These are phyloP conservation scores for Escallonia rubra DNA, from an alignment of 129 eudicot genomes.

Conservation along the genomic window DNA sequence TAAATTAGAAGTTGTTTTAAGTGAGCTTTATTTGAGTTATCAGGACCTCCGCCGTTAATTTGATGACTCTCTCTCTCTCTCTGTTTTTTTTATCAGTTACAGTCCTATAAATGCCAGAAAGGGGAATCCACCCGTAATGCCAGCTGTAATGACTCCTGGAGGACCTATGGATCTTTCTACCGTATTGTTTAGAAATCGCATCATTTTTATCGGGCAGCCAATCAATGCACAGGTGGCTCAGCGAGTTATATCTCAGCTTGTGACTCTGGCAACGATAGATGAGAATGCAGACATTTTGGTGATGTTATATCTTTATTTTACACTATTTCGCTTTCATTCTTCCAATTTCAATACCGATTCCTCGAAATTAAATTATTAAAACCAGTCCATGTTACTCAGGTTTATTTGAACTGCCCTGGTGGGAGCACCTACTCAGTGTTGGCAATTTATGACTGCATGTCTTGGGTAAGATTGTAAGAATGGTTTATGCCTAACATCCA, in stretches of 20 bases:
- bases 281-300: constrained; percentile 91
- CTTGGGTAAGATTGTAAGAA: constrained; percentile 68
- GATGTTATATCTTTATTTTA: constrained; percentile 4
- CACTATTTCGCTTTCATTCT: neutral
- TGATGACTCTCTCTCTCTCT: neutral
- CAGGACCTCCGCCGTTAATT: too few relatives aligned
- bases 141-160: constrained; percentile 88
- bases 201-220: constrained; percentile 79
- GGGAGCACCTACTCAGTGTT: constrained; percentile 89
- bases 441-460: constrained; percentile 98
- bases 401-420: constrained; percentile 87
- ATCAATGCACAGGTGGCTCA: constrained; percentile 75
- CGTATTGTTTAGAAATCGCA: constrained; percentile 83
- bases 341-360: neutral
- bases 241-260: constrained; percentile 91
- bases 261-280: constrained; percentile 87
- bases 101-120: constrained; percentile 62
- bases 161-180: constrained; percentile 92
- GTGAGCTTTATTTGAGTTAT: too few relatives aligned
- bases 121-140: constrained; percentile 80
- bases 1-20: too few relatives aligned
- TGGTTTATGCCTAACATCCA: neutral
- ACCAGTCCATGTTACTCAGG: constrained; percentile 23
- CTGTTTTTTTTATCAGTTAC: constrained; percentile 36
- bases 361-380: too few relatives aligned